These are phyloP conservation scores for Xylaria bambusicola DNA, from an alignment of 495 filamentous ascomycete genomes.

Conservation along the genomic window DNA sequence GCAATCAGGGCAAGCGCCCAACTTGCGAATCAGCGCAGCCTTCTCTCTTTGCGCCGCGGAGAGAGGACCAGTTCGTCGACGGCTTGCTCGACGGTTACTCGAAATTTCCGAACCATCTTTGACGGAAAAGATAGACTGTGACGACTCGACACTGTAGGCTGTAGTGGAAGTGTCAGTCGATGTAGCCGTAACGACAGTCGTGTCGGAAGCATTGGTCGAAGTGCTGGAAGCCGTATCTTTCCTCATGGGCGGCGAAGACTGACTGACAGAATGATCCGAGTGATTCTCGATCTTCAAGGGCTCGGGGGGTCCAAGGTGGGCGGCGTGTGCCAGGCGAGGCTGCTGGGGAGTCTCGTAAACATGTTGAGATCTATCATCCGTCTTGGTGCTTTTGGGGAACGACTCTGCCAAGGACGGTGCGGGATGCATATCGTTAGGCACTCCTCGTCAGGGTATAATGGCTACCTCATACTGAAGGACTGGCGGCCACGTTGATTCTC, in stretches of 20 bases:
- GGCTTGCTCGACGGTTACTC: conserved; percentile 45
- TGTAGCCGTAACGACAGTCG: conserved; percentile 35
- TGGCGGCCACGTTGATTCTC: conserved; percentile 25
- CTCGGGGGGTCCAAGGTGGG: conserved; percentile 31
- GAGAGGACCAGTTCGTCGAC: conserved; percentile 50
- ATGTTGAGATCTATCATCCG: conserved; percentile 38
- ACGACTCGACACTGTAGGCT: conserved; percentile 45
- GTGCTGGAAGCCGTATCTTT: conserved; percentile 52
- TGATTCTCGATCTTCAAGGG: conserved; percentile 36
- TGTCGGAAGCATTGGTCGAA: conserved; percentile 42
- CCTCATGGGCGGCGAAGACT: conserved; percentile 44
- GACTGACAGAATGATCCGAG: conserved; percentile 32
- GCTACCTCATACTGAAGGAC: conserved; percentile 40
- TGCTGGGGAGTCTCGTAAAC: conserved; percentile 34
- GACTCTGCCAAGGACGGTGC: conserved; percentile 46
- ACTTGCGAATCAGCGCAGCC: conserved; percentile 51
- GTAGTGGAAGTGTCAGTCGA: conserved; percentile 45
- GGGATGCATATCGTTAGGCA: conserved; percentile 44
- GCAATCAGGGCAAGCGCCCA: conserved; percentile 51
- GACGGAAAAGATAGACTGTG: conserved; percentile 51
- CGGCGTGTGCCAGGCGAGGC: conserved; percentile 31
- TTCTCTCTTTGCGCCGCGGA: conserved; percentile 48
- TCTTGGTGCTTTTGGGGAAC: conserved; percentile 45
- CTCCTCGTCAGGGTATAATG: conserved; percentile 30
- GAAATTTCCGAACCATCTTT: conserved; percentile 49